phyloP scores from a whole-genome alignment of 106 monocot species.

The Gastrodia elata region DNA sequence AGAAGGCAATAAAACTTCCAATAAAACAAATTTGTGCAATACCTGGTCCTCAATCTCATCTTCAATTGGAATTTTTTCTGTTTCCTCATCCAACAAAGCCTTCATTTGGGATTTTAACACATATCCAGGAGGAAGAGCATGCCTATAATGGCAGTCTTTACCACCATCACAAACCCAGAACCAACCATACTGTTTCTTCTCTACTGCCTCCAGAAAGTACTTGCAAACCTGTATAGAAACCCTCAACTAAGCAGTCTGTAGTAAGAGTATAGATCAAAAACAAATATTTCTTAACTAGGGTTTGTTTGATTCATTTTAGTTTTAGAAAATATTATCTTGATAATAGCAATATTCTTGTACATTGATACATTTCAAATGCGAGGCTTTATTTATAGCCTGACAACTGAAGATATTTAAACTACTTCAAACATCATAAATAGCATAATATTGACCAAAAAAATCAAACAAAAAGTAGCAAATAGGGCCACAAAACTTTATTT shows the following conservation, averaged over 20 bases:
- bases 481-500: background rate
- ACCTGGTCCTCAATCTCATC: constrained; percentile 97
- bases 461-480: background rate
- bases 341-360: background rate
- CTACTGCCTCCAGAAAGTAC: constrained; percentile 87
- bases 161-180: constrained; percentile 97
- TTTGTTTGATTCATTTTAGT: background rate
- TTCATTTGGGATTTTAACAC: constrained; percentile 99
- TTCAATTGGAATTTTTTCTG: constrained; percentile 74
- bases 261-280: background rate
- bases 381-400: background rate
- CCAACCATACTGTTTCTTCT: constrained; percentile 98
- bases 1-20: background rate
- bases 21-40: background rate
- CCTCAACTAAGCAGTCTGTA: background rate
- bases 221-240: constrained; percentile 70
- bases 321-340: background rate
- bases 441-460: background rate
- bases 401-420: background rate
- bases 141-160: constrained; percentile 94
- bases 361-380: background rate
- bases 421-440: background rate
- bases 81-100: constrained; percentile 86
- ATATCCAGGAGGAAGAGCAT: constrained; percentile 94
- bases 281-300: background rate